Percentiles rank a stretch among this genome's conserved stretches.
Conservation (phyloP, 306 rosid species). For the Cucurbita moschata region DNA sequence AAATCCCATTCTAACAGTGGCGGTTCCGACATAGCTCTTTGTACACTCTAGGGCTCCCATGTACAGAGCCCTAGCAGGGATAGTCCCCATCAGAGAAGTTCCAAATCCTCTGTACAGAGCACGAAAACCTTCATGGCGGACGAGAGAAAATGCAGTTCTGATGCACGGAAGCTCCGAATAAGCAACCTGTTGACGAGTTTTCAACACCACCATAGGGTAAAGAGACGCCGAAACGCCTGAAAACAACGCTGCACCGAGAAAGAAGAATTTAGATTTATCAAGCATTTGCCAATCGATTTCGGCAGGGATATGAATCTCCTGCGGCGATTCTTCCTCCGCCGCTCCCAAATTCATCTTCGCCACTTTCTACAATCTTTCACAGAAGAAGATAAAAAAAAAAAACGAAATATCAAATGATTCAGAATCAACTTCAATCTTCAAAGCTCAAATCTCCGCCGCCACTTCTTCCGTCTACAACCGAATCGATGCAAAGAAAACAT, state of each 20-base stretch:
- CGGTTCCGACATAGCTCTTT: conserved; percentile 65
- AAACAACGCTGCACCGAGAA: conserved; percentile 77
- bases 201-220: conserved; percentile 68
- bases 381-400: background rate
- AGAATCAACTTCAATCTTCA: conserved; percentile 8
- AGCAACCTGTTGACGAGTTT: conserved; percentile 74
- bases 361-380: conserved; percentile 22
- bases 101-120: conserved; percentile 82
- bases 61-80: conserved; percentile 75
- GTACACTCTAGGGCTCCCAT: conserved; percentile 80
- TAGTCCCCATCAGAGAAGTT: conserved; percentile 72
- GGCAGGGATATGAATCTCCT: conserved; percentile 57
- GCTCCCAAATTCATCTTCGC: conserved; percentile 48
- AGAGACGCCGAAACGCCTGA: conserved; percentile 73
- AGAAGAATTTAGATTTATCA: conserved; percentile 63
- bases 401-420: conserved; percentile 1
- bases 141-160: conserved; percentile 43
- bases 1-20: conserved; percentile 49
- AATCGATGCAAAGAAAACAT: background rate
- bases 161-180: conserved; percentile 52
- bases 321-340: conserved; percentile 56
- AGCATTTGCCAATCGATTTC: conserved; percentile 94
- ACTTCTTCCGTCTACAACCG: background rate
- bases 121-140: conserved; percentile 54
- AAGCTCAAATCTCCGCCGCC: conserved; percentile 1